Percentiles rank a stretch among this genome's conserved stretches.
Evolutionary conservation across 352 stramenopile species (phyloP).

Genomic region (Halophytophthora batemanensis): DNA sequence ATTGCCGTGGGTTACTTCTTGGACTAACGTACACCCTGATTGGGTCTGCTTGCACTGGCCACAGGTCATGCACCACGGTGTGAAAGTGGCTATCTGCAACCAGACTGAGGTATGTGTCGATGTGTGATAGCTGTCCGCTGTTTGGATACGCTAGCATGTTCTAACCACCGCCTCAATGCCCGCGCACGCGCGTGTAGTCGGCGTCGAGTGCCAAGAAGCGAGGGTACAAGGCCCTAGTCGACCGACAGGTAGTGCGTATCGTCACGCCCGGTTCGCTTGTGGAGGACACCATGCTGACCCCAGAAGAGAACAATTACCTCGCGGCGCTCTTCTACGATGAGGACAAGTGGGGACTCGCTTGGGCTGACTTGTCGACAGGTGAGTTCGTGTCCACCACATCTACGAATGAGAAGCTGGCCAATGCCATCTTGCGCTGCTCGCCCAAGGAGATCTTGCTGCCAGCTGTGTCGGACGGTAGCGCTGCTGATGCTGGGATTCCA

Average conservation of each 20-base stretch:
- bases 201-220: constrained; percentile 44
- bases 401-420: constrained; percentile 54
- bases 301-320: constrained; percentile 79
- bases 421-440: constrained; percentile 53
- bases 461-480: constrained; percentile 2
- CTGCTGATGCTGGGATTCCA: constrained; percentile 1
- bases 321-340: constrained; percentile 41
- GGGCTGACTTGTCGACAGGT: constrained; percentile 73
- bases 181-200: constrained; percentile 22
- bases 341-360: constrained; percentile 53
- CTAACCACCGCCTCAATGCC: neutral
- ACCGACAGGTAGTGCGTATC: constrained; percentile 76
- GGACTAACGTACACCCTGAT: neutral
- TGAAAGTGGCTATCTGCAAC: constrained; percentile 84
- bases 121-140: neutral
- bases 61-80: constrained; percentile 77
- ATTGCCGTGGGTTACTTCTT: neutral
- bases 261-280: constrained; percentile 72
- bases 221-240: constrained; percentile 57
- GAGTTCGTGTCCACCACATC: constrained; percentile 70
- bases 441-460: constrained; percentile 72
- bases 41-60: neutral
- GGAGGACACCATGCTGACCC: constrained; percentile 74
- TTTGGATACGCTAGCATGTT: neutral
- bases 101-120: constrained; percentile 54